Conservation (phyloP, 371 early-diverging fungal species). For the Capillidium rhysosporum region DNA sequence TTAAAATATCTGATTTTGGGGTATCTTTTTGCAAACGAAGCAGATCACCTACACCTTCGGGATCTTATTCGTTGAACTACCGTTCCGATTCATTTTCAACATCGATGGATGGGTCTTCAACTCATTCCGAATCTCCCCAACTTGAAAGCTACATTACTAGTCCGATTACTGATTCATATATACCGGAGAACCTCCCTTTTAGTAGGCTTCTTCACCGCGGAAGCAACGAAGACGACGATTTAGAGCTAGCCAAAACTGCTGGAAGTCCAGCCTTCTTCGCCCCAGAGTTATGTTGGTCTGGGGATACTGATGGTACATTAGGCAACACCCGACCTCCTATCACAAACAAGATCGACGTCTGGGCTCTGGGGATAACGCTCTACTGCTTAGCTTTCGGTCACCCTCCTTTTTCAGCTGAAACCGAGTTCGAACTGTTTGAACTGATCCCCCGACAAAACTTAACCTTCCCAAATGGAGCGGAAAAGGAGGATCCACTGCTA, state of each 20-base stretch:
- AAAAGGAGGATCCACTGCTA: conserved; percentile 13
- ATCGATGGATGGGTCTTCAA: neutral
- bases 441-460: conserved; percentile 56
- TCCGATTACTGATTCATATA: neutral
- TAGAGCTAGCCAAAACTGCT: conserved; percentile 82
- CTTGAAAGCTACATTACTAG: neutral
- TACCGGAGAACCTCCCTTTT: neutral
- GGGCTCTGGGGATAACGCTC: conserved; percentile 98
- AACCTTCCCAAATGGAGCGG: conserved; percentile 26
- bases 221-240: conserved; percentile 19
- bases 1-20: conserved; percentile 98
- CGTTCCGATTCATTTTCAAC: conserved; percentile 1
- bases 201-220: neutral
- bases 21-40: conserved; percentile 18
- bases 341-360: conserved; percentile 86
- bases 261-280: conserved; percentile 97
- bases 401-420: conserved; percentile 93
- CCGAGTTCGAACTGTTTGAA: conserved; percentile 88
- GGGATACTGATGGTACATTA: conserved; percentile 14
- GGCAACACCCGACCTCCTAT: conserved; percentile 22
- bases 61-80: conserved; percentile 7
- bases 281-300: conserved; percentile 78
- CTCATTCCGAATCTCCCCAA: neutral
- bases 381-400: conserved; percentile 91
- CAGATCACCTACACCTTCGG: conserved; percentile 1